Evolutionary conservation across 371 early-diverging fungal genomes (phyloP), one percentile per base, ranked within the genome.

Genomic region (Entomophthora muscae): DNA sequence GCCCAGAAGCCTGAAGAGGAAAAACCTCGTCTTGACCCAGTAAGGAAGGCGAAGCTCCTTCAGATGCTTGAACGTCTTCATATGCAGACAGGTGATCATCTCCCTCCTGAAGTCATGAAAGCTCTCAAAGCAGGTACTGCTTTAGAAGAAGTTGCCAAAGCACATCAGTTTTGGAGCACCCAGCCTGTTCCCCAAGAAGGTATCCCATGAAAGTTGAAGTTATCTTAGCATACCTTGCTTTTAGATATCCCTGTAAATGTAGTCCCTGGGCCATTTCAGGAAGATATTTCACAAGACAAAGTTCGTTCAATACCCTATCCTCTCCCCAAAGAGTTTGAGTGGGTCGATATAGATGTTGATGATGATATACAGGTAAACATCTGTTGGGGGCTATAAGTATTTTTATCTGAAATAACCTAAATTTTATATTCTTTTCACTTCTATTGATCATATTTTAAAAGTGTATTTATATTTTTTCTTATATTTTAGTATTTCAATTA

Each of bases 81-180:
- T n/a, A 55, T 22, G 28, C 56, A 55, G n/a, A 55, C 56, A 7
- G 56, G 56, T 26, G 56, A 55, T 12, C 24, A 27, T 7, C 7
- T 26, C 22, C 22, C 56, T 24, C 22, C 24, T n/a, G 56, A 22
- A 12, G 12, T 17, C n/a, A 17, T 51, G 52, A n/a, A 51, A 17
- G n/a, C 12, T 17, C 12, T 51, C 12, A 51, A 51, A n/a, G 22
- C 58, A 30, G 27, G 30, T 32, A 66, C 23, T 26, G 17, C 10
- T 5, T n/a, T 42, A 56, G 63, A 64, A n/a, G 67, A 57, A 0
- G 26, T 24, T 67, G 75, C 71, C 1, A 42, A 42, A 17, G 77
- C 78, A 21, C 91, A 94, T 77, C 83, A 89, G 73, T 97, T 97
- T 67, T 97, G 98, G 98, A 85, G 76, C 65, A 95, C 98, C 7